These are phyloP conservation scores for Eremochloa ophiuroides DNA, from an alignment of 176 grass and related monocot species.

Conservation along the genomic window DNA sequence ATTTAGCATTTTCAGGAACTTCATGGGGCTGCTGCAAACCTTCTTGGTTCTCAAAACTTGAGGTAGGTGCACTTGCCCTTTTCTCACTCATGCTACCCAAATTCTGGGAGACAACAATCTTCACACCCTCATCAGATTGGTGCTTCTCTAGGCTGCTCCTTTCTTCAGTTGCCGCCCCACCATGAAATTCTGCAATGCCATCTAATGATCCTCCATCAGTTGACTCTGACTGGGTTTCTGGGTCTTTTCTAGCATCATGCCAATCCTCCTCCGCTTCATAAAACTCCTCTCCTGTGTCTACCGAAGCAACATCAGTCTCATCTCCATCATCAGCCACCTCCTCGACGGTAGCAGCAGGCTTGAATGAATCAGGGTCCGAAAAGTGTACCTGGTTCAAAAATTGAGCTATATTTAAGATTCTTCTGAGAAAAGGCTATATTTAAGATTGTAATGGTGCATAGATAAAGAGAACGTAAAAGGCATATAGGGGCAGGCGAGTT, in stretches of 20 bases:
- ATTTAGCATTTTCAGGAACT: conserved; percentile 35
- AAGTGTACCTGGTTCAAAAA: conserved; percentile 66
- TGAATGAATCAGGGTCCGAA: conserved; percentile 70
- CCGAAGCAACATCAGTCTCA: conserved; percentile 81
- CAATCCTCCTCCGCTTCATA: conserved; percentile 98
- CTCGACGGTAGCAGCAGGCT: conserved; percentile 48
- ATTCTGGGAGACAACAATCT: conserved; percentile 40
- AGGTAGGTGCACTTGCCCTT: conserved; percentile 9
- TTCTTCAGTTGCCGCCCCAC: conserved; percentile 18
- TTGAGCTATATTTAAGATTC: conserved; percentile 29
- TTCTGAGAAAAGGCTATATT: background rate
- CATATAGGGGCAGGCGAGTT: background rate
- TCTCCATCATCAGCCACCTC: conserved; percentile 65
- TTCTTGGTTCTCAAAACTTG: conserved; percentile 43
- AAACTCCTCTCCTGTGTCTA: conserved; percentile 78
- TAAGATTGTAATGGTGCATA: conserved; percentile 29
- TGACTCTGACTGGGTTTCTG: conserved; percentile 57
- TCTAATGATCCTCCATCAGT: conserved; percentile 36
- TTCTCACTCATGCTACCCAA: conserved; percentile 28
- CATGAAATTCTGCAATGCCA: conserved; percentile 29
- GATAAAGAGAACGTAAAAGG: conserved; percentile 18
- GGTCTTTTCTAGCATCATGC: conserved; percentile 77
- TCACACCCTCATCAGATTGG: conserved; percentile 42
- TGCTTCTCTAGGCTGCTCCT: conserved; percentile 22
- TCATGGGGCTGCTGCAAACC: conserved; percentile 46